Evolutionary conservation across 1,284 basidiomycete genomes (phyloP), one percentile per base, ranked within the genome.

Genomic region (Pisolithus thermaeus): DNA sequence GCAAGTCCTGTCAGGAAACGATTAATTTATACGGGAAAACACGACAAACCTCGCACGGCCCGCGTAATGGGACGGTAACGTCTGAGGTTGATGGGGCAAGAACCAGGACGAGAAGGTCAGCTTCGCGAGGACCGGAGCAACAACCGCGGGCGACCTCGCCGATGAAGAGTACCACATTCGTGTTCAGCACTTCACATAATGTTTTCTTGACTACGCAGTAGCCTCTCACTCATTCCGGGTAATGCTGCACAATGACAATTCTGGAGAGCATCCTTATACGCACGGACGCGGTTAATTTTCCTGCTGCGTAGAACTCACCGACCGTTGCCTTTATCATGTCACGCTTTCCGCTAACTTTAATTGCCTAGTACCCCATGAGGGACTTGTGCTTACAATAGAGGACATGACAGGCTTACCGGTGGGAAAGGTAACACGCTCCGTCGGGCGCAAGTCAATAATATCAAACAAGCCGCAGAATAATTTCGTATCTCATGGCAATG

Each of bases 401-500:
- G 39, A 35, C 18, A 28, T 30, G 25, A 7, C 4, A 3, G 16
- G 47, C 55, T 25, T 41, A 67, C 63, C 45, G 61, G 46, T 12
- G 68, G 56, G 42, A 68, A 65, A 18, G 66, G 63, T 60, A 65
- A 54, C 57, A 73, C 52, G 65, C 58, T 48, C 60, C 67, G 52
- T 51, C 63, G 52, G 66, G 68, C 47, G 63, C 63, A 51, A 56
- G 68, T 73, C n/a, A n/a, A n/a, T n/a, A n/a, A 65, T 25, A 79
- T 73, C 27, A 68, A 56, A 50, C 66, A 65, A 12, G 75, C 73
- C 18, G 62, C 64, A 16, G 69, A 72, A 51, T 70, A 78, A 53
- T 79, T 78, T 30, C 73, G 69, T 20, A 75, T 56, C 18, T 64
- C 62, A 27, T 75, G 58, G 44, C 75, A 78, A 46, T 66, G 62